phyloP scores from a whole-genome alignment of 495 filamentous ascomycete genomes.

The Alectoria sarmentosa region DNA sequence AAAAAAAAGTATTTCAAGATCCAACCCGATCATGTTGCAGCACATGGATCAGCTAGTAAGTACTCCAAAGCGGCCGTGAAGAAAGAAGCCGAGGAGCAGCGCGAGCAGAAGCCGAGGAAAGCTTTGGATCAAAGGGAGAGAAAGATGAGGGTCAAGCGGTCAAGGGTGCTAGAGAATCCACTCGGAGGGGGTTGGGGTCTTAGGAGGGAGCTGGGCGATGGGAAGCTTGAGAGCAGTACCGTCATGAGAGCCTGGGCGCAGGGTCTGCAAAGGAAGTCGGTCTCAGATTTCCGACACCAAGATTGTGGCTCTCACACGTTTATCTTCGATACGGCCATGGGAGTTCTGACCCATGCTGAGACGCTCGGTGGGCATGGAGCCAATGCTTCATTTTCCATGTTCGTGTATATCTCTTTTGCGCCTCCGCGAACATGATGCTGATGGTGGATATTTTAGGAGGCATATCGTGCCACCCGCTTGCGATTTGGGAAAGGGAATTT shows the following conservation, averaged over 20 bases:
- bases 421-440: background rate
- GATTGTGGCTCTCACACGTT: background rate
- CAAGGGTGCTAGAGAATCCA: conserved; percentile 8
- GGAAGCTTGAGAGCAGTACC: background rate
- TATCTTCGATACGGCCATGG: conserved; percentile 1
- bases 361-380: background rate
- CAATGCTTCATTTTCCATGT: background rate
- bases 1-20: conserved; percentile 25
- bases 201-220: background rate
- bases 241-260: conserved; percentile 1
- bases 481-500: background rate
- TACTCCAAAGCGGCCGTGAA: conserved; percentile 13
- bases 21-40: conserved; percentile 14
- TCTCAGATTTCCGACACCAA: background rate
- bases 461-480: background rate
- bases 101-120: background rate
- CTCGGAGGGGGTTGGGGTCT: conserved; percentile 8
- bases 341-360: background rate
- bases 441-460: background rate
- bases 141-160: conserved; percentile 9
- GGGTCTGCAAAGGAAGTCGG: background rate
- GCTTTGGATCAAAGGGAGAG: background rate
- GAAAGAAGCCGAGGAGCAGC: conserved; percentile 2
- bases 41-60: conserved; percentile 2
- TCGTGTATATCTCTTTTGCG: background rate